A percentile compares a stretch with the other conserved stretches of the same genome.
Evolutionary conservation across 768 basidiomycete genomes (phyloP).

Genomic region (Naganishia kalamii): DNA sequence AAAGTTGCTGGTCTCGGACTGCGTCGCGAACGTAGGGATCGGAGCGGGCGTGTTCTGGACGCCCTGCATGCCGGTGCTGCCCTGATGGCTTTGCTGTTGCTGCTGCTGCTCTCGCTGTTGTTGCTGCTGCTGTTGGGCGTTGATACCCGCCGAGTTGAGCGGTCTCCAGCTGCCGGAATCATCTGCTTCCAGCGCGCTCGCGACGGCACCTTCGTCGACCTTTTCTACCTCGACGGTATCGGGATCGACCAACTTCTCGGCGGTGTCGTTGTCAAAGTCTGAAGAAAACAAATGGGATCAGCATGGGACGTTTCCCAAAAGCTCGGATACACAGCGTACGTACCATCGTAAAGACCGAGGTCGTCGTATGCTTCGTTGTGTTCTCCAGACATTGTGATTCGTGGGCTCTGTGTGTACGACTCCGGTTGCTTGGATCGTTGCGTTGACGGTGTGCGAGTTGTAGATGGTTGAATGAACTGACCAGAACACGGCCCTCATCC

Average conservation of each 20-base stretch:
- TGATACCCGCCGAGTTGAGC: slow-evolving; percentile 11
- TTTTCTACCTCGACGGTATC: slow-evolving; percentile 31
- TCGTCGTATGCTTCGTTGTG: slow-evolving; percentile 49
- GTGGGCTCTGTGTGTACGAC: background rate
- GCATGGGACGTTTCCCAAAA: background rate
- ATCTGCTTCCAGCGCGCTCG: slow-evolving; percentile 48
- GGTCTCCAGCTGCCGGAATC: slow-evolving; percentile 53
- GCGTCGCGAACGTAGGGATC: background rate
- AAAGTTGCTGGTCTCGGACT: slow-evolving; percentile 53
- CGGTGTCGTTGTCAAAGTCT: slow-evolving; percentile 40
- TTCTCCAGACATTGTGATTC: slow-evolving; percentile 8
- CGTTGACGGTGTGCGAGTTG: too few species aligned
- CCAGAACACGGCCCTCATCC: too few species aligned
- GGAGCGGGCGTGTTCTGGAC: background rate
- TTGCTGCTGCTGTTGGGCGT: slow-evolving; percentile 19
- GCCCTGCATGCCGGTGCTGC: background rate
- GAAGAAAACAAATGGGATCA: slow-evolving; percentile 60
- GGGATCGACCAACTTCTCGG: slow-evolving; percentile 38
- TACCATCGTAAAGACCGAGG: slow-evolving; percentile 84
- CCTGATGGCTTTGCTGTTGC: slow-evolving; percentile 18
- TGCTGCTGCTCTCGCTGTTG: slow-evolving; percentile 20
- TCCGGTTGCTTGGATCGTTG: background rate
- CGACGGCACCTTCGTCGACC: slow-evolving; percentile 35
- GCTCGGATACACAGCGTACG: slow-evolving; percentile 28
- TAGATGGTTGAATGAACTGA: too few species aligned